Evolutionary conservation across 768 basidiomycete genomes (phyloP), one percentile per base, ranked within the genome.

Genomic region (Leccinellum albellum): DNA sequence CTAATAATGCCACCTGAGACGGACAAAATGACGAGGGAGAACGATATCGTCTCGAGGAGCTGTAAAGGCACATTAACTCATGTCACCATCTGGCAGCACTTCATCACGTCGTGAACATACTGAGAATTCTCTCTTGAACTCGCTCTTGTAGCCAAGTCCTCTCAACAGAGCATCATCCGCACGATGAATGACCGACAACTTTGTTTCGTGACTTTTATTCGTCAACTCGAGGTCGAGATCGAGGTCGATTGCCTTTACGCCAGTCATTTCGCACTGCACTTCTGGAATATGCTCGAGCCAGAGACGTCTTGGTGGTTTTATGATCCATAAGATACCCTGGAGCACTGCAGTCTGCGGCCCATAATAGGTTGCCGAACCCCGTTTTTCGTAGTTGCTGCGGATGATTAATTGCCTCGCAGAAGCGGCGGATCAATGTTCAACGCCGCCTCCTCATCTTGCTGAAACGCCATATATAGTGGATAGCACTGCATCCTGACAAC

Each of bases 71-170:
- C 3, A 8, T 26, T 26, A 3, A 9, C 26, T 26, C 23, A 17
- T 10, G 17, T 47, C 23, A 24, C 24, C 15, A 47, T 47, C 15
- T 13, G 15, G 24, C 20, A 26, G 37, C 3, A 40, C 37, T 40
- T 40, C 37, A 20, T 4, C 9, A 3, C 10, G 37, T 40, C n/a
- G n/a, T 47, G 46, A 12, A 44, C 42, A 44, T 44, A 44, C 65
- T 50, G 66, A 66, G 12, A 66, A 66, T 51, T 67, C 65, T 14
- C 65, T 52, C 23, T 60, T 67, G 29, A 67, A 67, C 26, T 66
- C 63, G 55, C 65, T 66, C 58, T 64, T 66, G 56, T 66, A 66
- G 12, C 65, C 65, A 21, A 66, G 65, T 46, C 64, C 62, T 40
- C 50, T 31, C 17, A 66, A 50, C 6, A 66, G 42, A 5, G 55